phyloP scores from a whole-genome alignment of 2,329 filamentous ascomycete genomes.

The Calonectria ilicicola region DNA sequence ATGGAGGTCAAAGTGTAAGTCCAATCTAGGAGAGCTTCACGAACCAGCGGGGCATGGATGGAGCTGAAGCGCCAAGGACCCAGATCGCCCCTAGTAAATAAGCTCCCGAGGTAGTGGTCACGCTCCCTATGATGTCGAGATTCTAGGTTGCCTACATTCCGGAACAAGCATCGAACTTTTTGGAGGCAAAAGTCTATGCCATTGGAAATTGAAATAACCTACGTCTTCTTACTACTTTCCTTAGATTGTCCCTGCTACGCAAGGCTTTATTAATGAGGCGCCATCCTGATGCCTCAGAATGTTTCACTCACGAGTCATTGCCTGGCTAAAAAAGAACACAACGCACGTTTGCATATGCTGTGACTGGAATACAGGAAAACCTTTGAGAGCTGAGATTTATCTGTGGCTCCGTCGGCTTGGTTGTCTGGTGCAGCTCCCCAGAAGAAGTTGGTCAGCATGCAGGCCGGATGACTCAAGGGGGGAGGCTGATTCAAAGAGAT shows the following conservation, averaged over 20 bases:
- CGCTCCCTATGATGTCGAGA: not conserved
- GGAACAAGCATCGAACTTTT: not conserved
- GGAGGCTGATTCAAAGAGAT: not conserved
- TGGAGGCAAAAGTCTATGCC: not conserved
- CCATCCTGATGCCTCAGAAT: not conserved
- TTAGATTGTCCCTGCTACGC: not conserved
- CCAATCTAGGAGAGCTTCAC: not conserved
- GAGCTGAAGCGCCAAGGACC: not conserved
- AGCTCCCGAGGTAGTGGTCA: not conserved
- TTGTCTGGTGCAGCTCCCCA: not conserved
- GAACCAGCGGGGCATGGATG: not conserved
- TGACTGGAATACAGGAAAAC: not conserved
- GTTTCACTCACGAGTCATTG: not conserved
- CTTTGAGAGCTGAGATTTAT: not conserved
- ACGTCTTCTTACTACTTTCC: not conserved
- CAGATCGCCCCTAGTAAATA: not conserved
- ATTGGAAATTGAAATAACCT: not conserved
- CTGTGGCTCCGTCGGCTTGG: too few species aligned
- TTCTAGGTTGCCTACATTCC: not conserved
- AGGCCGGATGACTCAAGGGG: not conserved
- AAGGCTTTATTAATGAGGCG: not conserved
- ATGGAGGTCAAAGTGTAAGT: not conserved
- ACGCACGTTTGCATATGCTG: not conserved
- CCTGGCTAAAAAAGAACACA: not conserved
- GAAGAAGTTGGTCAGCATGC: not conserved